Evolutionary conservation across 768 basidiomycete genomes (phyloP), one percentile per base, ranked within the genome.

Genomic region (Austroboletus festivus): DNA sequence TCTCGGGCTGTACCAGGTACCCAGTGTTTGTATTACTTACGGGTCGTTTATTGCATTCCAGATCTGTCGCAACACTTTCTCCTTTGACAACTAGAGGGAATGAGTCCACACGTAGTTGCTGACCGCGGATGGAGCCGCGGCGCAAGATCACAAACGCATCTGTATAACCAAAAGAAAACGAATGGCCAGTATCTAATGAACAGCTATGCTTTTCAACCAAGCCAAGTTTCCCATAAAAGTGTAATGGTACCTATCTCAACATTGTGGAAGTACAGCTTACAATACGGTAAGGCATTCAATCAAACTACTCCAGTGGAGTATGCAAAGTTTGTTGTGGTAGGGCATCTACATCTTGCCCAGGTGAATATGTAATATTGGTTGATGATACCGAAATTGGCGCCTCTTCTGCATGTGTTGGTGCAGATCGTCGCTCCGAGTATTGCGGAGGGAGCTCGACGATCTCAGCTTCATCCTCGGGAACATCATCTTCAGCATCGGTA

Each of bases 381-480:
- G 49, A 43, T 26, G 39, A 22, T 19, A 22, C 42, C 13, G 62
- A 52, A 37, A 47, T 19, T 3, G 62, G 52, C 46, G 59, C 50
- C 37, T 37, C 44, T 41, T 4, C 53, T n/a, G 46, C 15, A 23
- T n/a, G 31, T 19, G 12, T 15, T 33, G 31, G 20, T 35, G 15
- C n/a, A 33, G 61, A 50, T 18, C 74, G 75, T 30, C 77, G 70
- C 51, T 80, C 83, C 21, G 74, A 74, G 59, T 89, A 89, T 61
- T 81, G 81, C 15, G 86, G 86, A 22, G 87, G 87, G n/a, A 88
- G 73, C 66, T 89, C 87, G 6, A 88, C 74, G 19, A 86, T 67
- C 6, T 74, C 85, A 16, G 76, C 67, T 48, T 74, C 71, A 44
- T 71, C 71, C 34, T 65, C 68, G 7, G 78, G 70, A 10, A 69